These are phyloP conservation scores for Cryptococcus amylolentus DNA, from an alignment of 1,284 basidiomycete genomes.

Conservation along the genomic window DNA sequence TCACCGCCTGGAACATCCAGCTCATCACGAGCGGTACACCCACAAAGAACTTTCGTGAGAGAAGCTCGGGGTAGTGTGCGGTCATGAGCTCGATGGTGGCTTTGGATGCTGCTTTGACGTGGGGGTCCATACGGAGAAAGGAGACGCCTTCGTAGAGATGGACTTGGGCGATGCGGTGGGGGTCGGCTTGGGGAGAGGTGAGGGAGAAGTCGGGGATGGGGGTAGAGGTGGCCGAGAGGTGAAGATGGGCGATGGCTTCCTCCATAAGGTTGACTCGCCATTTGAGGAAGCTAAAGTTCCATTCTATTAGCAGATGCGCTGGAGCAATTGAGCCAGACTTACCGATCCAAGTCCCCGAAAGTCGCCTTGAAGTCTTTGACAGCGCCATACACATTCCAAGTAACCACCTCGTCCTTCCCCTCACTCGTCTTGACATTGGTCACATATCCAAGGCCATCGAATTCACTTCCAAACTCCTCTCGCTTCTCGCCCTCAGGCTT, in stretches of 20 bases:
- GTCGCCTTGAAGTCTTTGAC: constrained; percentile 19
- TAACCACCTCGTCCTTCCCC: constrained; percentile 18
- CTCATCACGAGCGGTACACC: constrained; percentile 28
- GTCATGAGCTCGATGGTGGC: constrained; percentile 24
- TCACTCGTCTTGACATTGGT: constrained; percentile 8
- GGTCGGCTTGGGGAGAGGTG: constrained; percentile 10
- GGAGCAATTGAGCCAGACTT: constrained; percentile 1
- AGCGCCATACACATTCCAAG: constrained; percentile 31
- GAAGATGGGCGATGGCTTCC: constrained; percentile 17
- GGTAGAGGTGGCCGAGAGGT: constrained; percentile 14
- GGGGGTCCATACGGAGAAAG: constrained; percentile 26
- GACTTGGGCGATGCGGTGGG: constrained; percentile 26
- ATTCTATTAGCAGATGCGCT: neutral
- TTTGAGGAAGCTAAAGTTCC: constrained; percentile 24
- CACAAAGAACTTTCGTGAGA: constrained; percentile 29
- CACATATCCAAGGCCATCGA: constrained; percentile 25
- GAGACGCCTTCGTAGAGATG: constrained; percentile 28
- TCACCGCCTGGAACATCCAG: constrained; percentile 26
- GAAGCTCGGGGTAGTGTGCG: constrained; percentile 29
- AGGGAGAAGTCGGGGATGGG: constrained; percentile 21
- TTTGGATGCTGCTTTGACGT: constrained; percentile 25
- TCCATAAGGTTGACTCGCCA: constrained; percentile 30
- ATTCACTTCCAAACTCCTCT: constrained; percentile 14
- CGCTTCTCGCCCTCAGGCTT: neutral
- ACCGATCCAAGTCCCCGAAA: constrained; percentile 28